Conservation (phyloP, 164 flowering plant species). For the Umbilicus rupestris region DNA sequence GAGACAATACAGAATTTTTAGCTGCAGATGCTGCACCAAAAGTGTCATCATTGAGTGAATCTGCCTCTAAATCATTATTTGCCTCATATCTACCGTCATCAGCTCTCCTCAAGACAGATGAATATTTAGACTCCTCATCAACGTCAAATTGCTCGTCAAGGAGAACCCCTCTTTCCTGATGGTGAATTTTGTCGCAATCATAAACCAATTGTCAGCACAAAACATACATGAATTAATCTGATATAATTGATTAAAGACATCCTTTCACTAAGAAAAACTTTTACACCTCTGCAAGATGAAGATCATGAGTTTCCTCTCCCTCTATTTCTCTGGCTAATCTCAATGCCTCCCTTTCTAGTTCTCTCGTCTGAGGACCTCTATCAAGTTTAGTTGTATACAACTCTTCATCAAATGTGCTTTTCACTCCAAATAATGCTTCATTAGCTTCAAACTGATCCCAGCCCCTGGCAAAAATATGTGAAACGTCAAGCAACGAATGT, state of each 20-base stretch:
- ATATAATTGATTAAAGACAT: neutral
- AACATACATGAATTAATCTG: neutral
- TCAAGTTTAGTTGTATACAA: constrained; percentile 93
- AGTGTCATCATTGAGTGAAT: constrained; percentile 54
- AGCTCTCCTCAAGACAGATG: constrained; percentile 56
- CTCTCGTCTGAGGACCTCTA: constrained; percentile 80
- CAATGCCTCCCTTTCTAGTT: constrained; percentile 66
- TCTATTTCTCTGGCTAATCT: constrained; percentile 95
- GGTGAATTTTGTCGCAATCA: constrained; percentile 9
- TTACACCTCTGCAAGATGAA: constrained; percentile 88
- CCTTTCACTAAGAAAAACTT: constrained; percentile 6
- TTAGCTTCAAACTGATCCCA: constrained; percentile 97
- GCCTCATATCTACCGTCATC: constrained; percentile 71
- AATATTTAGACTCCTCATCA: constrained; percentile 86
- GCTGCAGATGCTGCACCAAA: constrained; percentile 45
- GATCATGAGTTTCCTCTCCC: constrained; percentile 85
- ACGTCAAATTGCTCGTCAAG: constrained; percentile 47
- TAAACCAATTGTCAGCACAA: neutral
- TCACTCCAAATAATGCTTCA: constrained; percentile 85
- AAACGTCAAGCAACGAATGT: neutral
- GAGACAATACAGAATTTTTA: neutral
- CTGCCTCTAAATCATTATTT: constrained; percentile 39
- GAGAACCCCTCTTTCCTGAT: constrained; percentile 74
- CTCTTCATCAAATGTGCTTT: constrained; percentile 94
- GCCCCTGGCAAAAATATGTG: constrained; percentile 27